These are phyloP conservation scores for Trichoderma harzianum DNA, from an alignment of 2,329 filamentous ascomycete species.

Conservation along the genomic window DNA sequence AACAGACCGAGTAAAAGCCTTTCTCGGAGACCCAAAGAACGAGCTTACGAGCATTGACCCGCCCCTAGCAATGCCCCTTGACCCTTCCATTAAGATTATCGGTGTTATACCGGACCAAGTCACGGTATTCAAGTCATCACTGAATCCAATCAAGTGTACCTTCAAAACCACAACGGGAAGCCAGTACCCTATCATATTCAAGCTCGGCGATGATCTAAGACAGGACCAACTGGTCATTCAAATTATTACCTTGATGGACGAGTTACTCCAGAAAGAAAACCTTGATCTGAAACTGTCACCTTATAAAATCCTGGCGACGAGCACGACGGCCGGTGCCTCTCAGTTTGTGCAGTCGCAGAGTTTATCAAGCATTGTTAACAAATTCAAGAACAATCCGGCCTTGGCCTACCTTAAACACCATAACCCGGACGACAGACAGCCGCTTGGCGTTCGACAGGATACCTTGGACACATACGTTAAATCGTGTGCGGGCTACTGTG, in stretches of 20 bases:
- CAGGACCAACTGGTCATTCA: constrained; percentile 96
- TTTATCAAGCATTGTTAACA: constrained; percentile 77
- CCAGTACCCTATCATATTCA: constrained; percentile 93
- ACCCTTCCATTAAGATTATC: constrained; percentile 75
- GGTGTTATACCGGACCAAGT: constrained; percentile 82
- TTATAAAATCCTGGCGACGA: constrained; percentile 94
- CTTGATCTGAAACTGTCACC: constrained; percentile 91
- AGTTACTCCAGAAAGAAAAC: constrained; percentile 91
- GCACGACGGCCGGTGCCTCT: constrained; percentile 81
- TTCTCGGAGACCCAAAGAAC: constrained; percentile 83
- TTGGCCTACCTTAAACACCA: constrained; percentile 83
- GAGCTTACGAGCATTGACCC: constrained; percentile 81
- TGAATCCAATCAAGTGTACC: constrained; percentile 85
- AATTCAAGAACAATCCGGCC: constrained; percentile 71
- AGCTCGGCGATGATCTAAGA: constrained; percentile 90
- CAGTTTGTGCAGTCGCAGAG: constrained; percentile 89
- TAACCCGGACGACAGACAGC: constrained; percentile 79
- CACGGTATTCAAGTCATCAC: constrained; percentile 90
- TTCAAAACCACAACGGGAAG: constrained; percentile 77
- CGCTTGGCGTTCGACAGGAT: constrained; percentile 84
- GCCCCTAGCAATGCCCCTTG: constrained; percentile 81
- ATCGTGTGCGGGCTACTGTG: constrained; percentile 95
- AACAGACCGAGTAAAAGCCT: constrained; percentile 78
- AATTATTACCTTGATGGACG: constrained; percentile 97
- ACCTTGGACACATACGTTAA: constrained; percentile 93